These are phyloP conservation scores for Penicillium sp. DNA, from an alignment of 2,329 filamentous ascomycete genomes.

Conservation along the genomic window DNA sequence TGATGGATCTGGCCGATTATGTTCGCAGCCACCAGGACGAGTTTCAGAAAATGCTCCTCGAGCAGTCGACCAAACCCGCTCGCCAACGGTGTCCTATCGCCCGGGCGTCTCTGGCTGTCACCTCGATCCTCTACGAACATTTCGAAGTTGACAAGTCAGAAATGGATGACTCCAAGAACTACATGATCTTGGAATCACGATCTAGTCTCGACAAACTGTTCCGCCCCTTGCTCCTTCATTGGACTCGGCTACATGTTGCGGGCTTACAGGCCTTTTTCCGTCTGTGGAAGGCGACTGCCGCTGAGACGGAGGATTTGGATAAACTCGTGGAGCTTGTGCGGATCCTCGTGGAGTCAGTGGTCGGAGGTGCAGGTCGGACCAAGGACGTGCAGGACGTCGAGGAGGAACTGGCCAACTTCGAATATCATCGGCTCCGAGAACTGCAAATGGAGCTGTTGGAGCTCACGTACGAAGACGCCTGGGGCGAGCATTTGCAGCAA, in stretches of 20 bases:
- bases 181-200: constrained; percentile 65
- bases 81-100: constrained; percentile 79
- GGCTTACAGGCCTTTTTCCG: constrained; percentile 82
- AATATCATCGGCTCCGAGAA: constrained; percentile 69
- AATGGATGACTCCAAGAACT: constrained; percentile 68
- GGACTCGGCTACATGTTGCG: constrained; percentile 82
- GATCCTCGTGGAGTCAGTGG: constrained; percentile 82
- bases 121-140: constrained; percentile 84
- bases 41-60: constrained; percentile 85
- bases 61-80: constrained; percentile 70
- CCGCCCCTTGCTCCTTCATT: constrained; percentile 80
- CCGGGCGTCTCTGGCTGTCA: constrained; percentile 77
- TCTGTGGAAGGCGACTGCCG: constrained; percentile 85
- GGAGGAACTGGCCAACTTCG: constrained; percentile 79
- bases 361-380: constrained; percentile 72
- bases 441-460: constrained; percentile 92
- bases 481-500: constrained; percentile 82
- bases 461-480: constrained; percentile 86
- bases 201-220: constrained; percentile 82
- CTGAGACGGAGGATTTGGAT: constrained; percentile 78
- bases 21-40: constrained; percentile 85
- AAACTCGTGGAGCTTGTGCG: constrained; percentile 88
- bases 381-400: constrained; percentile 84
- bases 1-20: constrained; percentile 97
- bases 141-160: constrained; percentile 88